Evolutionary conservation across 2,329 filamentous ascomycete genomes (phyloP).

Genomic region (Alternaria panax): DNA sequence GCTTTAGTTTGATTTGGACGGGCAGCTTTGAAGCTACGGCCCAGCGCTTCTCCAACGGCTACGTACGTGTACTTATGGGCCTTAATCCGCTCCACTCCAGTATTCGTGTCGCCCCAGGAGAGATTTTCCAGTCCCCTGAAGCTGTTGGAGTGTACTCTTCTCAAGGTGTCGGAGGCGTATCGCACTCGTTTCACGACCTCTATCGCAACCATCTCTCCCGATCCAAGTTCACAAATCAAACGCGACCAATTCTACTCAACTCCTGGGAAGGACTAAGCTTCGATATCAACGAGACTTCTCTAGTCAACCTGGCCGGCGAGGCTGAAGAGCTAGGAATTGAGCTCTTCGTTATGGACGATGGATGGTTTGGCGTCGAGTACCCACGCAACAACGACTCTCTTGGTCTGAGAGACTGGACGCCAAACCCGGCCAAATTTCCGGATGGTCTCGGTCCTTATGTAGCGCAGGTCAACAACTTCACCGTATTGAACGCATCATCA

Average conservation of each 20-base stretch:
- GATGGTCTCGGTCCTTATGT: slow-evolving; percentile 63
- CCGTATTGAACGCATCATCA: slow-evolving; percentile 55
- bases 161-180: slow-evolving; percentile 67
- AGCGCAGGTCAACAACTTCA: slow-evolving; percentile 58
- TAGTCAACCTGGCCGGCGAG: slow-evolving; percentile 64
- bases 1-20: slow-evolving; percentile 70
- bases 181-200: slow-evolving; percentile 66
- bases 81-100: slow-evolving; percentile 68
- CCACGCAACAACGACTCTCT: slow-evolving; percentile 65
- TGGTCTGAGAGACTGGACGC: slow-evolving; percentile 70
- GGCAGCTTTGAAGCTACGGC: slow-evolving; percentile 69
- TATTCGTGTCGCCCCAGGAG: slow-evolving; percentile 63
- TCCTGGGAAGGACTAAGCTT: slow-evolving; percentile 71
- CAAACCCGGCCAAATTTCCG: slow-evolving; percentile 66
- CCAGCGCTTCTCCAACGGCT: slow-evolving; percentile 68
- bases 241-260: slow-evolving; percentile 66
- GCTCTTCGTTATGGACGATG: slow-evolving; percentile 71
- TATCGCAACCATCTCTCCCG: slow-evolving; percentile 68
- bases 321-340: slow-evolving; percentile 67
- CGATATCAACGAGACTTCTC: slow-evolving; percentile 63
- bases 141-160: slow-evolving; percentile 68
- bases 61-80: slow-evolving; percentile 67
- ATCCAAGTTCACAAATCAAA: slow-evolving; percentile 61
- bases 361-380: slow-evolving; percentile 71
- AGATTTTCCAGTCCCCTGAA: slow-evolving; percentile 67